Conservation (phyloP, 2,329 filamentous ascomycete genomes). For the Mycogone perniciosa region DNA sequence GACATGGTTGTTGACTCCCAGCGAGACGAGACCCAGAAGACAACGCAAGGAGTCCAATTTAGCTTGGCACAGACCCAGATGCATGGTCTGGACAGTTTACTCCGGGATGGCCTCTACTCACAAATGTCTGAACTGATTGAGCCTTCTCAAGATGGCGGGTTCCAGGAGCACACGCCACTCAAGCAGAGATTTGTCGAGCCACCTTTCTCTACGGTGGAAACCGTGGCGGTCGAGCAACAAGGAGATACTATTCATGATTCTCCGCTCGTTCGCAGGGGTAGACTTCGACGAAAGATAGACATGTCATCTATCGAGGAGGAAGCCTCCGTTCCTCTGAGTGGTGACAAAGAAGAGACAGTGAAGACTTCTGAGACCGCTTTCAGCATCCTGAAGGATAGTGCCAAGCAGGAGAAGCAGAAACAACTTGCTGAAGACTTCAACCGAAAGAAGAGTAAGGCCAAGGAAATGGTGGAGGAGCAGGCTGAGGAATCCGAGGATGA, state of each 20-base stretch:
- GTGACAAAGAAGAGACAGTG: constrained; percentile 20
- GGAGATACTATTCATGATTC: constrained; percentile 50
- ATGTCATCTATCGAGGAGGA: constrained; percentile 14
- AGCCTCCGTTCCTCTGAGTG: constrained; percentile 15
- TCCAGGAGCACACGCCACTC: constrained; percentile 66
- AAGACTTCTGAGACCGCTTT: constrained; percentile 45
- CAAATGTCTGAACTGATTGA: constrained; percentile 66
- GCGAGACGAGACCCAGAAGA: constrained; percentile 27
- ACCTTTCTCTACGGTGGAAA: constrained; percentile 64
- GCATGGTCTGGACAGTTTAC: constrained; percentile 51
- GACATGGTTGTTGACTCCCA: constrained; percentile 44
- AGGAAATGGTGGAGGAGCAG: constrained; percentile 82
- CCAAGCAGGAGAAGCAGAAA: constrained; percentile 49
- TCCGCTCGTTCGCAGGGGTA: constrained; percentile 57
- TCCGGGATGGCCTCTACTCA: constrained; percentile 43
- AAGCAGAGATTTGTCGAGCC: constrained; percentile 59
- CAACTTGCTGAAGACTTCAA: constrained; percentile 56
- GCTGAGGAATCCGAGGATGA: constrained; percentile 98
- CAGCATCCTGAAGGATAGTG: constrained; percentile 61
- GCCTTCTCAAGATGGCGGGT: constrained; percentile 74
- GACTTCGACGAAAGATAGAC: constrained; percentile 40
- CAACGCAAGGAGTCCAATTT: constrained; percentile 44
- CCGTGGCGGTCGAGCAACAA: constrained; percentile 44
- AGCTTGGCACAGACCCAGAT: constrained; percentile 56
- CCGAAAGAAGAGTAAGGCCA: constrained; percentile 81